Conservation (phyloP, 805 yeast genomes). For the Zygoascus ofunaensis region DNA sequence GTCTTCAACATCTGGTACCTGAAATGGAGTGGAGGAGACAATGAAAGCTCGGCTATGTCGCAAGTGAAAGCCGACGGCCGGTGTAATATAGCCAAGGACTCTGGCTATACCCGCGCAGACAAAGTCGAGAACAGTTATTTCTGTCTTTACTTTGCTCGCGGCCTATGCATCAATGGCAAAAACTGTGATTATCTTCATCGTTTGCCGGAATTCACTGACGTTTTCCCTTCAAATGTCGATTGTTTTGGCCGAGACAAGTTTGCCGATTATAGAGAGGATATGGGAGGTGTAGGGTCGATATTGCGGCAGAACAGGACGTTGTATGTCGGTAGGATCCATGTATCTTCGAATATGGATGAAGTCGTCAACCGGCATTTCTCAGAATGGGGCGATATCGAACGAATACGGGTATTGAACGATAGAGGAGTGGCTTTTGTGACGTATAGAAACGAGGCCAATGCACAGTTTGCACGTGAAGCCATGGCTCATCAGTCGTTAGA, state of each 20-base stretch:
- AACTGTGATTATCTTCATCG: conserved; percentile 73
- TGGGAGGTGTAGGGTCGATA: conserved; percentile 89
- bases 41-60: conserved; percentile 28
- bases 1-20: conserved; percentile 82
- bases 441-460: conserved; percentile 56
- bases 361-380: conserved; percentile 43
- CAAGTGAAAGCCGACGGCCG: conserved; percentile 46
- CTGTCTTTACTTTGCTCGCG: conserved; percentile 83
- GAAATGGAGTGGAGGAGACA: conserved; percentile 78
- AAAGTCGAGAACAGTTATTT: conserved; percentile 40
- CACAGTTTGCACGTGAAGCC: conserved; percentile 94
- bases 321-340: conserved; percentile 56
- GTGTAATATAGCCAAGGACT: conserved; percentile 51
- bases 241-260: conserved; percentile 91
- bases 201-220: conserved; percentile 54
- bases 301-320: conserved; percentile 60
- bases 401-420: conserved; percentile 48
- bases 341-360: conserved; percentile 35
- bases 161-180: conserved; percentile 72
- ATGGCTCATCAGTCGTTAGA: conserved; percentile 76
- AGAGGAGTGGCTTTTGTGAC: conserved; percentile 75
- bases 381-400: conserved; percentile 69
- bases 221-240: conserved; percentile 56
- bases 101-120: conserved; percentile 70
- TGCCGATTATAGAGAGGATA: conserved; percentile 76